Evolutionary conservation across 352 stramenopile species (phyloP), one percentile per base, ranked within the genome.

Genomic region (Phytopythium montanum): DNA sequence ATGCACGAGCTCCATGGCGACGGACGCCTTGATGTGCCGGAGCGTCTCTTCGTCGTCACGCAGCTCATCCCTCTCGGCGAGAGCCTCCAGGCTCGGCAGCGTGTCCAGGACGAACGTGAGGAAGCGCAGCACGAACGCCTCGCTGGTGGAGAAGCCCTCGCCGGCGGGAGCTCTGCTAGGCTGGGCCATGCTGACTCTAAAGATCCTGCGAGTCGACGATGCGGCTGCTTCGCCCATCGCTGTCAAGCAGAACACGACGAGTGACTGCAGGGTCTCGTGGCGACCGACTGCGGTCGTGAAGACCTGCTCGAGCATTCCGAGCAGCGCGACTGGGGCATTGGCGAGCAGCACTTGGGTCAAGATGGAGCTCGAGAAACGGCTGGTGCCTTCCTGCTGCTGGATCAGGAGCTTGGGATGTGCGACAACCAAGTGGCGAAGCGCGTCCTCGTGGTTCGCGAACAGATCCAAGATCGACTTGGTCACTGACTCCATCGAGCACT

Each of bases 31-130:
- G 10, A 76, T 72, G n/a, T 50, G 64, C 29, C 64, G 62, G 9
- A 89, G 54, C 28, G 82, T 77, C 18, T 87, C 73, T 72, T 89
- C 77, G 28, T 92, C 76, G 39, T 92, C 81, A 62, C 78, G 79
- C 18, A 92, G 54, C 54, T 89, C 74, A n/a, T 89, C 79, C 25
- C 76, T 82, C 48, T 86, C 78, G 12, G 73, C 69, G 10, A 86
- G 68, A 7, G 60, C 55, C 21, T 90, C 65, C 5, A 90, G 69
- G 44, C 58, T 70, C 9, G 76, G 76, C 5, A 85, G 76, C 56
- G 71, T 75, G 34, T 88, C 60, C 28, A 92, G 70, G 9, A 88
- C 75, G 57, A 87, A 90, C 31, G 84, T 65, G 8, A 92, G 52
- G 33, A 88, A 75, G 13, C 77, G 76, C 28, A 92, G 55, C 9